These are phyloP conservation scores for Colletotrichum cuscutae DNA, from an alignment of 2,329 filamentous ascomycete species.

Conservation along the genomic window DNA sequence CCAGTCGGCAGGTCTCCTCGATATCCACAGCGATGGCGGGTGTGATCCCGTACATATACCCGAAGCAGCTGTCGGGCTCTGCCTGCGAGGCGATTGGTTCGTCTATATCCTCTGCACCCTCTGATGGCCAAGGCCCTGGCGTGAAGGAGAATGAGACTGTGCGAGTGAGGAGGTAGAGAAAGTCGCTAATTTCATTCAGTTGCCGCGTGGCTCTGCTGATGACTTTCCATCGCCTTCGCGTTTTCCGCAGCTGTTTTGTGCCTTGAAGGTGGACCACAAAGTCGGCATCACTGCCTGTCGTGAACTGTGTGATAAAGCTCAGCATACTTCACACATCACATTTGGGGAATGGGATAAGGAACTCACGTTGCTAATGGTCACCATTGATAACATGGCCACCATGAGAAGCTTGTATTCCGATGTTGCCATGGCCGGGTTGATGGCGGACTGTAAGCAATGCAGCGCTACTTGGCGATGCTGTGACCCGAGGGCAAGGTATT, in stretches of 20 bases:
- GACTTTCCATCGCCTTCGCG: neutral
- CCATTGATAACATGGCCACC: conserved; percentile 9
- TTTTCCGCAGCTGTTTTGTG: conserved; percentile 6
- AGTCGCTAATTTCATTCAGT: conserved; percentile 19
- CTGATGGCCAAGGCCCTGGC: neutral
- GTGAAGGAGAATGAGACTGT: neutral
- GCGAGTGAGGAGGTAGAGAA: neutral
- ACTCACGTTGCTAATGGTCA: conserved; percentile 3
- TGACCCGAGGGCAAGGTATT: neutral
- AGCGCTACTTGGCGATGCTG: conserved; percentile 13
- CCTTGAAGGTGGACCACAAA: conserved; percentile 11
- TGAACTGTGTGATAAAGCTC: neutral
- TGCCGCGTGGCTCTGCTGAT: neutral
- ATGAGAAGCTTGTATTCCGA: conserved; percentile 10
- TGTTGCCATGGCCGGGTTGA: neutral
- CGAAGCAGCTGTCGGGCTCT: neutral
- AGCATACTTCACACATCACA: neutral
- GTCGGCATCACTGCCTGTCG: conserved; percentile 13
- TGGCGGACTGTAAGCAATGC: neutral
- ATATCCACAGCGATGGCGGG: neutral
- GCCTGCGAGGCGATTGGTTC: neutral
- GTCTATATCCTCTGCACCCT: neutral
- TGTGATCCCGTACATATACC: conserved; percentile 16
- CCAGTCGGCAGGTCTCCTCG: neutral
- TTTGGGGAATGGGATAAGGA: neutral